These are phyloP conservation scores for Bothriochloa decipiens DNA, from an alignment of 176 grass and related monocot genomes.

Conservation along the genomic window DNA sequence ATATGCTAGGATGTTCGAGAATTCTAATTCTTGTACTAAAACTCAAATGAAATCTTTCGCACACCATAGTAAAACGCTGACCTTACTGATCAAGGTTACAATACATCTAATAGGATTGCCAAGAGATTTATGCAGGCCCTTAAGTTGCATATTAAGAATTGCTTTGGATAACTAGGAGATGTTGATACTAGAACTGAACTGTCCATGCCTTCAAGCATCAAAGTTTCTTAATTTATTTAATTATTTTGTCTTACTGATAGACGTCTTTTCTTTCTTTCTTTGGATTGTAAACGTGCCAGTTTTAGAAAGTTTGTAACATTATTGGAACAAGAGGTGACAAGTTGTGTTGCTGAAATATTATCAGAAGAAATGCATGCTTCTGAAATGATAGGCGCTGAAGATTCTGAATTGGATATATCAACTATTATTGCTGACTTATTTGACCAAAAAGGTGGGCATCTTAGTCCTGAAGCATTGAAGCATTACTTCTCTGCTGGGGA, in stretches of 20 bases:
- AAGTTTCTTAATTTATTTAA: conserved; percentile 21
- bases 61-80: conserved; percentile 12
- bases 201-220: neutral
- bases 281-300: conserved; percentile 56
- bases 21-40: neutral
- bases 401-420: conserved; percentile 57
- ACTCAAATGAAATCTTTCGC: neutral
- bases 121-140: neutral
- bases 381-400: conserved; percentile 49
- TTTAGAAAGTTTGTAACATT: conserved; percentile 77
- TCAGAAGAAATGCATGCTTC: conserved; percentile 38
- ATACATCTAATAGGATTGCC: conserved; percentile 3
- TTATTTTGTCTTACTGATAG: conserved; percentile 37
- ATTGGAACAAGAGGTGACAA: conserved; percentile 64
- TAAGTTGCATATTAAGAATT: conserved; percentile 10
- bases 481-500: conserved; percentile 72
- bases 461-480: conserved; percentile 57
- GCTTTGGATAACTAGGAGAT: neutral
- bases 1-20: neutral
- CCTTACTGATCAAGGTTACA: neutral
- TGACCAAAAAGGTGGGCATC: conserved; percentile 42
- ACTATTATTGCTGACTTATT: conserved; percentile 54
- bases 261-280: conserved; percentile 19
- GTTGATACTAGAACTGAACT: conserved; percentile 27
- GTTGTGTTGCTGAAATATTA: conserved; percentile 45